phyloP scores from a whole-genome alignment of 257 asterid genomes.

The Eucommia ulmoides region DNA sequence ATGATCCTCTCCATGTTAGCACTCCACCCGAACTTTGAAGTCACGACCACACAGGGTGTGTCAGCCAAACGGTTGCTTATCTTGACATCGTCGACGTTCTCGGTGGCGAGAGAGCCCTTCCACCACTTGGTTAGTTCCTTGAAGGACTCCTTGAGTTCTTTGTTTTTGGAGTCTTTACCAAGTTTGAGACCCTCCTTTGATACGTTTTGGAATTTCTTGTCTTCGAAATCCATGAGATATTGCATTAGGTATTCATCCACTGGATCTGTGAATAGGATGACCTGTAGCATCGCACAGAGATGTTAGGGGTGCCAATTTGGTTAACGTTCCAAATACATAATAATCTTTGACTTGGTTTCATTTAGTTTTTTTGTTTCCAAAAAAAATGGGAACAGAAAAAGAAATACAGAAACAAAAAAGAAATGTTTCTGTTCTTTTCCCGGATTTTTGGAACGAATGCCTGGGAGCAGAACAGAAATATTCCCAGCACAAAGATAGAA shows the following conservation, averaged over 20 bases:
- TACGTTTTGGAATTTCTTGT: constrained; percentile 81
- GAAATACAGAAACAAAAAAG: too few species aligned
- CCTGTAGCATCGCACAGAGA: constrained; percentile 46
- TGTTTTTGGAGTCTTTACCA: constrained; percentile 67
- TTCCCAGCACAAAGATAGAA: too few species aligned
- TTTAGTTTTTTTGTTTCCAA: too few species aligned
- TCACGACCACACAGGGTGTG: constrained; percentile 81
- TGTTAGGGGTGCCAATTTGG: too few species aligned
- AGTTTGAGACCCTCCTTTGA: constrained; percentile 88
- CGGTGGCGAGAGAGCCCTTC: constrained; percentile 70
- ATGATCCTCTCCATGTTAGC: constrained; percentile 88
- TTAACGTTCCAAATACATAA: too few species aligned
- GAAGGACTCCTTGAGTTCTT: constrained; percentile 76
- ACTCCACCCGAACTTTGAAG: constrained; percentile 86
- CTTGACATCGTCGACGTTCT: constrained; percentile 79
- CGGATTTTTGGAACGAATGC: too few species aligned
- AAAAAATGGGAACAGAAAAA: too few species aligned
- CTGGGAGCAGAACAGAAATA: too few species aligned
- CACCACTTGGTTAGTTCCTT: constrained; percentile 89
- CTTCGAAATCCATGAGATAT: constrained; percentile 88
- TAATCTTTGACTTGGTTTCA: too few species aligned
- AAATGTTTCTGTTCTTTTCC: too few species aligned
- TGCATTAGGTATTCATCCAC: constrained; percentile 94
- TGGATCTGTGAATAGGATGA: constrained; percentile 78
- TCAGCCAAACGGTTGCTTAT: constrained; percentile 82